Evolutionary conservation across 83 land plant species (phyloP).

Genomic region (Picea abies): DNA sequence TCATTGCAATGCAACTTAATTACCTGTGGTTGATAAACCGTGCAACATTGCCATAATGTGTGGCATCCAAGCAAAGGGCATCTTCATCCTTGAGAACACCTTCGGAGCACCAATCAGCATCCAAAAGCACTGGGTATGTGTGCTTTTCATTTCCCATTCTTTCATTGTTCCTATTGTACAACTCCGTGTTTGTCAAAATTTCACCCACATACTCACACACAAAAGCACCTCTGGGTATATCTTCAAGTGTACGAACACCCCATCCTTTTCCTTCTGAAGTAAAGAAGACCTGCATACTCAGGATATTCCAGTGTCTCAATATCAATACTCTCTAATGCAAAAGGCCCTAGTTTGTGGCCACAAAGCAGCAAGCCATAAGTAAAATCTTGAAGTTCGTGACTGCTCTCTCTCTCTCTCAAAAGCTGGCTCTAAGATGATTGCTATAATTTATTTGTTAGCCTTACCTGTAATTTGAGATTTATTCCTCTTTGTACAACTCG

Average conservation of each 20-base stretch:
- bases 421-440: neutral
- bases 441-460: neutral
- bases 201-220: conserved; percentile 98
- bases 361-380: neutral
- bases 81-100: conserved; percentile 76
- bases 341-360: neutral
- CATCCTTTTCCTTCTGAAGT: conserved; percentile 89
- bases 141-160: conserved; percentile 35
- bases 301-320: neutral
- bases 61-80: conserved; percentile 90
- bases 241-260: conserved; percentile 87
- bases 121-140: conserved; percentile 72
- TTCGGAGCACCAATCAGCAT: conserved; percentile 85
- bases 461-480: conserved; percentile 74
- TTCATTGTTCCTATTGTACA: conserved; percentile 48
- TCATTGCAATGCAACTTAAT: neutral
- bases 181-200: conserved; percentile 75
- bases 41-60: conserved; percentile 90
- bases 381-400: neutral
- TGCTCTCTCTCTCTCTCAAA: neutral
- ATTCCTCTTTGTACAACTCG: conserved; percentile 95
- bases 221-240: conserved; percentile 87
- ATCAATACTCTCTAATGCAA: neutral
- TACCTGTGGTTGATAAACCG: conserved; percentile 98
- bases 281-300: conserved; percentile 63